phyloP scores from a whole-genome alignment of 2,329 filamentous ascomycete species.

The Aspergillus arachidicola region DNA sequence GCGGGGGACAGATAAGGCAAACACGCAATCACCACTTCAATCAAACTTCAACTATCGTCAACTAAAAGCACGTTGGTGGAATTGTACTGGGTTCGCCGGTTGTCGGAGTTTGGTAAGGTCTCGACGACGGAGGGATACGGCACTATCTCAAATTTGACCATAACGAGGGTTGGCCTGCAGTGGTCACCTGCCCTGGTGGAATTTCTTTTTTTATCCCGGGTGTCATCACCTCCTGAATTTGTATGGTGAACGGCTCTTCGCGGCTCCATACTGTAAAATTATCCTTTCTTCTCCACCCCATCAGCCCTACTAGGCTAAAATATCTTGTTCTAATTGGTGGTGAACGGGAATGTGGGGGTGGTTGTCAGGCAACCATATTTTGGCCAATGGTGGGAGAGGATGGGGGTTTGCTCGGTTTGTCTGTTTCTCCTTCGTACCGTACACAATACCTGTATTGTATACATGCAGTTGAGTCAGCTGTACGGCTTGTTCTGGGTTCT shows the following conservation, averaged over 20 bases:
- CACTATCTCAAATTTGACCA: background rate
- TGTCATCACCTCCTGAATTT: background rate
- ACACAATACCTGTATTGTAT: too few relatives aligned
- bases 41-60: background rate
- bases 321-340: background rate
- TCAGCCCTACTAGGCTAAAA: background rate
- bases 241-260: background rate
- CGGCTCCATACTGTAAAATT: constrained; percentile 1
- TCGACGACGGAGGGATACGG: background rate
- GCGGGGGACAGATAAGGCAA: background rate
- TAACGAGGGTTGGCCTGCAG: background rate
- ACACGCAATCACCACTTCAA: background rate
- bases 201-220: background rate
- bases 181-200: background rate
- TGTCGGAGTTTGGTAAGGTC: background rate
- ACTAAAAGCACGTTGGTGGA: background rate
- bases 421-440: too few relatives aligned
- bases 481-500: too few relatives aligned
- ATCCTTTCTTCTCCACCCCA: background rate
- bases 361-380: constrained; percentile 1
- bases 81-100: background rate
- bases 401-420: background rate
- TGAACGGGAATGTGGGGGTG: background rate
- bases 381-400: background rate
- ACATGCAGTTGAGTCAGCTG: too few relatives aligned